Percentiles rank a stretch among this genome's conserved stretches.
Conservation (phyloP, 345 rosid genomes). For the Bretschneidera sinensis region DNA sequence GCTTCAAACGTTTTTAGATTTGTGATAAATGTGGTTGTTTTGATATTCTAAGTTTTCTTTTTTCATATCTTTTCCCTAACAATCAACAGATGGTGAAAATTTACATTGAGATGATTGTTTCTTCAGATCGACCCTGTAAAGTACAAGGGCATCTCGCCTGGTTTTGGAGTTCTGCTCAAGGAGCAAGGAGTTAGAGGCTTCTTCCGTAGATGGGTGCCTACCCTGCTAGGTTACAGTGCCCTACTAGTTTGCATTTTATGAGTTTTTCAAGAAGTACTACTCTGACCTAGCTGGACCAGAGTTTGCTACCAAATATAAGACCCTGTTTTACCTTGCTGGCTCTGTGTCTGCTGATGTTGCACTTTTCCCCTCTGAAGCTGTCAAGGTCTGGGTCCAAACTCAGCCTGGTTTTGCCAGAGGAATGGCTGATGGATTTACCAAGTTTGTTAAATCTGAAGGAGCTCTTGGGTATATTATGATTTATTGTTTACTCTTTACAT, state of each 20-base stretch:
- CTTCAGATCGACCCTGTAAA: slow-evolving; percentile 85
- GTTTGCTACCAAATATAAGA: slow-evolving; percentile 73
- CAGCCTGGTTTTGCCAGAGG: slow-evolving; percentile 99
- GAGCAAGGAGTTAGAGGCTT: slow-evolving; percentile 93
- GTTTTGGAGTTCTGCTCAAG: slow-evolving; percentile 78
- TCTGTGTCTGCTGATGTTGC: slow-evolving; percentile 96
- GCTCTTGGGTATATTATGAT: slow-evolving; percentile 58
- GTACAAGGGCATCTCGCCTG: slow-evolving; percentile 92
- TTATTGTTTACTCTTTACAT: background rate
- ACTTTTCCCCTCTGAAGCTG: slow-evolving; percentile 99
- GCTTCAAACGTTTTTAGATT: too few species aligned
- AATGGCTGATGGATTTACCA: slow-evolving; percentile 86
- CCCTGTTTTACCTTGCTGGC: slow-evolving; percentile 96
- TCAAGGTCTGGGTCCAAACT: slow-evolving; percentile 96
- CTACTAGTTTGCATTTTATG: slow-evolving; percentile 95
- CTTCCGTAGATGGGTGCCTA: slow-evolving; percentile 98
- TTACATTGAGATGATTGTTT: background rate
- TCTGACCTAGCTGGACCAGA: slow-evolving; percentile 96
- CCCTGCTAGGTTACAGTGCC: slow-evolving; percentile 94
- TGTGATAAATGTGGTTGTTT: too few species aligned
- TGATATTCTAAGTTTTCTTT: too few species aligned
- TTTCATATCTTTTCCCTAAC: too few species aligned
- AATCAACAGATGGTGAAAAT: background rate
- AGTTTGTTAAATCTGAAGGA: slow-evolving; percentile 88
- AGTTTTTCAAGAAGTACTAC: slow-evolving; percentile 92